These are phyloP conservation scores for Omphalea diandra DNA, from an alignment of 441 rosid genomes.

Conservation along the genomic window DNA sequence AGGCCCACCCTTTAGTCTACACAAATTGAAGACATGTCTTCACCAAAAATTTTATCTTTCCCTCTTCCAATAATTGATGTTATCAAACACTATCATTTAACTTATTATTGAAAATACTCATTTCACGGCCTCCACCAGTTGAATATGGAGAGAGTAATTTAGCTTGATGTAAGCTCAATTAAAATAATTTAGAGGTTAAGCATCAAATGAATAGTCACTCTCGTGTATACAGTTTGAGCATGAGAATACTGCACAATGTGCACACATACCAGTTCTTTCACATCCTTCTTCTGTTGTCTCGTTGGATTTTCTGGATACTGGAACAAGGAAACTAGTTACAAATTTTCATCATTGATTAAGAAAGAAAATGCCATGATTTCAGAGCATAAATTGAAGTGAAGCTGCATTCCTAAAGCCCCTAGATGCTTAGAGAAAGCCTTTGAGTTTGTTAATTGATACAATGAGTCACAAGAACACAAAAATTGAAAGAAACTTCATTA, in stretches of 20 bases:
- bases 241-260: background rate
- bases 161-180: background rate
- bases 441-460: background rate
- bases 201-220: background rate
- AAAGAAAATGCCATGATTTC: background rate
- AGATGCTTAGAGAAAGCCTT: background rate
- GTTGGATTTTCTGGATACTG: slow-evolving; percentile 98
- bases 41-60: background rate
- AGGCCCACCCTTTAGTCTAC: background rate
- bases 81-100: background rate
- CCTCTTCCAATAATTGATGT: background rate
- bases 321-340: slow-evolving; percentile 16
- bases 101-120: background rate
- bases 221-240: background rate
- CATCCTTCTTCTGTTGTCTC: slow-evolving; percentile 90
- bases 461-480: background rate
- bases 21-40: too few relatives aligned
- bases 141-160: background rate
- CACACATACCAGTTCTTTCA: slow-evolving; percentile 87
- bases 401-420: background rate
- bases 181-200: background rate
- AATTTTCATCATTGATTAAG: background rate
- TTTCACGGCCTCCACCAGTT: background rate
- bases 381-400: background rate
- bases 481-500: background rate